These are phyloP conservation scores for Coffea humblotiana DNA, from an alignment of 305 asterid genomes.

Conservation along the genomic window DNA sequence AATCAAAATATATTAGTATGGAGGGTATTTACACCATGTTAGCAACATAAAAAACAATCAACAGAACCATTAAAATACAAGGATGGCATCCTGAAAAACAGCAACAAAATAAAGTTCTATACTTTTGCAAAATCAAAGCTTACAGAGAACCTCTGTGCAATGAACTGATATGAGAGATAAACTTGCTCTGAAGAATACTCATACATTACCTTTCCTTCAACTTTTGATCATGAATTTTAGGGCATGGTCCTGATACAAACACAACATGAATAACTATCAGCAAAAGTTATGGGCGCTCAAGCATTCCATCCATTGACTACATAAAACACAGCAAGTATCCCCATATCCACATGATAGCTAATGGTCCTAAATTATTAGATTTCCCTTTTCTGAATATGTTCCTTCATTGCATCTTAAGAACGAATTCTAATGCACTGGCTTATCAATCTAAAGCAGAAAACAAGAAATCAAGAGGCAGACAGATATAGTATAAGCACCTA, in stretches of 20 bases:
- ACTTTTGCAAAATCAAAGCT: background rate
- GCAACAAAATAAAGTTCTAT: background rate
- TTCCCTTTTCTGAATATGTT: background rate
- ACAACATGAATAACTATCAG: conserved; percentile 18
- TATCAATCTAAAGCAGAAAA: conserved; percentile 9
- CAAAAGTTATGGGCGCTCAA: background rate
- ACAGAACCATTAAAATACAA: background rate
- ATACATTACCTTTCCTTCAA: conserved; percentile 81
- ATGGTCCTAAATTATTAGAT: background rate
- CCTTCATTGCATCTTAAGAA: background rate
- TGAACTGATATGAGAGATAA: background rate
- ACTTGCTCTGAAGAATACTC: no score
- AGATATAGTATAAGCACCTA: conserved; percentile 47
- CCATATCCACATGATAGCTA: background rate
- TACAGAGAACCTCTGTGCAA: background rate
- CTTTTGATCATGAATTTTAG: conserved; percentile 88
- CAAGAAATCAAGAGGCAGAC: conserved; percentile 13
- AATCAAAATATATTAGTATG: background rate
- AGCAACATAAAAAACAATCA: background rate
- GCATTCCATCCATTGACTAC: background rate
- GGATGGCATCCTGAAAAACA: background rate
- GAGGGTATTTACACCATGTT: background rate
- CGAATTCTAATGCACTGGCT: background rate
- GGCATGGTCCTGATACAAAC: conserved; percentile 69
- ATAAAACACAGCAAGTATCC: background rate